These are phyloP conservation scores for Porcisia deanei DNA, from an alignment of 208 protist genomes.

Conservation along the genomic window DNA sequence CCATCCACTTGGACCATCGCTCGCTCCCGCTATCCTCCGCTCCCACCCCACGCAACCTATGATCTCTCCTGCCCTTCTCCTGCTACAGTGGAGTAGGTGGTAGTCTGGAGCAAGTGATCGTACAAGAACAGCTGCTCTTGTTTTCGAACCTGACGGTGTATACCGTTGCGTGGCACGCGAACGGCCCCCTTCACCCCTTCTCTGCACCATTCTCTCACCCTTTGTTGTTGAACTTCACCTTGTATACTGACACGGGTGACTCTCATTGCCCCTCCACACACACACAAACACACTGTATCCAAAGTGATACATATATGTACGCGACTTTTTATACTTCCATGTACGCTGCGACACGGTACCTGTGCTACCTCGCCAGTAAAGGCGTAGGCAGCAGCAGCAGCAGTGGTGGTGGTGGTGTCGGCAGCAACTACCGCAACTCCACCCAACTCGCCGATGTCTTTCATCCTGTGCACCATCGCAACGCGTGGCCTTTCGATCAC, in stretches of 20 bases:
- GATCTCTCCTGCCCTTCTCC: not conserved
- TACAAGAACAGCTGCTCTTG: not conserved
- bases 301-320: not conserved
- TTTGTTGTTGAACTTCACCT: not conserved
- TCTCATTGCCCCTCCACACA: not conserved
- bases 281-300: not conserved
- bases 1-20: not conserved
- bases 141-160: not conserved
- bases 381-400: conserved; percentile 9
- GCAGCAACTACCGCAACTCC: conserved; percentile 37
- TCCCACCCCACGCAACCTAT: not conserved
- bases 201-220: not conserved
- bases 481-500: conserved; percentile 53
- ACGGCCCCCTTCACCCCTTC: not conserved
- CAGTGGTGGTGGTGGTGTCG: not conserved
- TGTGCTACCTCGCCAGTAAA: conserved; percentile 18
- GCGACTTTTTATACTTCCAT: conserved; percentile 4
- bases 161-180: not conserved
- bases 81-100: not conserved
- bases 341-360: conserved; percentile 13
- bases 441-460: conserved; percentile 59
- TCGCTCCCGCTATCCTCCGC: too few relatives aligned
- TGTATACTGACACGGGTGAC: too few relatives aligned
- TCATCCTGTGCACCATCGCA: conserved; percentile 46
- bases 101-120: not conserved